Base-by-base conservation (phyloP, 345 rosid species). In the Heritiera littoralis region DNA sequence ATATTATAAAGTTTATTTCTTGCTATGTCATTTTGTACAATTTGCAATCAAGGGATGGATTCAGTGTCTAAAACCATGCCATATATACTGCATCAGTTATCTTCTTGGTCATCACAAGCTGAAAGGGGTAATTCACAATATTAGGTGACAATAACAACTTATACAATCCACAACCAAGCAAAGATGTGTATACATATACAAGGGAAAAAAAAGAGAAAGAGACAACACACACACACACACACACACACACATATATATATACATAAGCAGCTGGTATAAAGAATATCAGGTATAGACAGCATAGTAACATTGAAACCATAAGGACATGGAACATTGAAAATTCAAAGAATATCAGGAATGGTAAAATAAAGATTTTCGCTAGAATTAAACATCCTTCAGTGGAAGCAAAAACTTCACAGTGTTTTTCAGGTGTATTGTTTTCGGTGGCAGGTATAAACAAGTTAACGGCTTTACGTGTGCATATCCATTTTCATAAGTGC, bases 21-120 rank as follows among this genome's bases (percentile, higher is more conserved):
- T 49, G 12, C 72, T 77, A n/a, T 7, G 20, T 4, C 46, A 41
- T 11, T 59, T 56, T n/a, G 66, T 18, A 61, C 23, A 65, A 75
- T 66, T 46, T 45, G 38, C n/a, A 17, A 8, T 58, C 59, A 38
- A 64, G 28, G 76, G 58, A n/a, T 61, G 2, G 49, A 20, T 56
- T 20, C 20, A 23, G 14, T 45, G 6, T 72, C 40, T n/a, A 40
- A 67, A 28, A 1, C 43, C 72, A 55, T 45, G 9, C 48, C 20
- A 32, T 48, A 41, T 72, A 75, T 64, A 9, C 72, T 9, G 63
- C 67, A 20, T 82, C 78, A 85, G 32, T 28, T 83, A 40, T 58
- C 77, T 32, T 75, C 87, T 76, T 79, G 59, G 74, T 78, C 85
- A 54, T 65, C 70, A 54, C 87, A 85, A 38, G 84, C 90, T 87